Conservation (phyloP, 2,329 filamentous ascomycete species). For the Aureobasidium sp. region DNA sequence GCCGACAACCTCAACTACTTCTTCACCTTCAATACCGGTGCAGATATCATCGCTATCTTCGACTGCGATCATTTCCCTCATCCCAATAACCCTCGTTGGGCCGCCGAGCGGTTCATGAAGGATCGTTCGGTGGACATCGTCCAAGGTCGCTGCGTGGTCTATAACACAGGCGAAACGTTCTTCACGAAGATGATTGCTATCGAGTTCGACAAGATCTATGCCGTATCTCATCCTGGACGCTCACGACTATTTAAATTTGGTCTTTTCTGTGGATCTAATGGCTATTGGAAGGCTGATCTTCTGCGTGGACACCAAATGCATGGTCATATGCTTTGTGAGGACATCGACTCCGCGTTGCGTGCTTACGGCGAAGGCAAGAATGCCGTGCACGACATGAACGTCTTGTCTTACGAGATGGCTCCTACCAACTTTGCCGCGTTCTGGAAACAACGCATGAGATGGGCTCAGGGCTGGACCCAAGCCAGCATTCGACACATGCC, state of each 20-base stretch:
- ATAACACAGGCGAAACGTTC: constrained; percentile 40
- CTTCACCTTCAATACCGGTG: constrained; percentile 37
- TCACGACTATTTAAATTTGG: constrained; percentile 43
- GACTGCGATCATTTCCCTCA: constrained; percentile 47
- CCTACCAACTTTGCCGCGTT: constrained; percentile 40
- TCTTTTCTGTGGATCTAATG: constrained; percentile 45
- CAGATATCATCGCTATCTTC: constrained; percentile 43
- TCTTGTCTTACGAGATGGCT: constrained; percentile 43
- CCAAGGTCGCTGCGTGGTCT: constrained; percentile 44
- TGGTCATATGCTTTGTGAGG: constrained; percentile 44
- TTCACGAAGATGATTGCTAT: constrained; percentile 43
- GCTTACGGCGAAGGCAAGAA: constrained; percentile 39
- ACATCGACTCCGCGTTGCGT: constrained; percentile 44
- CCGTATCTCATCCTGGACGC: constrained; percentile 44
- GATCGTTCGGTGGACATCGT: constrained; percentile 41
- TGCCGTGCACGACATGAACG: constrained; percentile 44
- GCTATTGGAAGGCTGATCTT: constrained; percentile 42
- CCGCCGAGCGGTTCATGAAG: constrained; percentile 40
- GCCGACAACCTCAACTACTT: constrained; percentile 47
- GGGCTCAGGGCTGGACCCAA: constrained; percentile 46
- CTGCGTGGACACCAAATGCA: constrained; percentile 44
- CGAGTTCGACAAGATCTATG: constrained; percentile 48
- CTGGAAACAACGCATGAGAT: constrained; percentile 46
- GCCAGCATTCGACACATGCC: constrained; percentile 39
- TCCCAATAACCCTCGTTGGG: constrained; percentile 43